These are phyloP conservation scores for Thelephora terrestris DNA, from an alignment of 1,284 basidiomycete genomes.

Conservation along the genomic window DNA sequence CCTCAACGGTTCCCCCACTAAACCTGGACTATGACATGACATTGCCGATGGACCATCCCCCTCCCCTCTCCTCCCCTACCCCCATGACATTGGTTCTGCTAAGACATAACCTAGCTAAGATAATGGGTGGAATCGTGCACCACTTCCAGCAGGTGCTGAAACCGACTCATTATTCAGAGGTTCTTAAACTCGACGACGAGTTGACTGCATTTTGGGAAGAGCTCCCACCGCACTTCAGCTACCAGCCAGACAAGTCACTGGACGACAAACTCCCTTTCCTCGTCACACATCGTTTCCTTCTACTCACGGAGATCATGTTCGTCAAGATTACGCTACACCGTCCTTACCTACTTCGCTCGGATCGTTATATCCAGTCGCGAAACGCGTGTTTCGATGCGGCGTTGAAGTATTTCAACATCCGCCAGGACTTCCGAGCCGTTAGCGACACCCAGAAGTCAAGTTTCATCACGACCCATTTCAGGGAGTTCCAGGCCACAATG, in stretches of 20 bases:
- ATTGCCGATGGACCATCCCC: constrained; percentile 31
- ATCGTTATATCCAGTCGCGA: constrained; percentile 67
- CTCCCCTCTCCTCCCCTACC: constrained; percentile 66
- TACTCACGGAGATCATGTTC: constrained; percentile 73
- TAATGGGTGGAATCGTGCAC: constrained; percentile 89
- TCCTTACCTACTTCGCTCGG: constrained; percentile 69
- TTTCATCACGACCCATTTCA: constrained; percentile 68
- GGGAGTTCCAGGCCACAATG: constrained; percentile 81
- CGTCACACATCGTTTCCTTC: constrained; percentile 68
- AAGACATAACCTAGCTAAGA: constrained; percentile 70
- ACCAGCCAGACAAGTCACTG: constrained; percentile 72
- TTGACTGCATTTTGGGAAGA: constrained; percentile 67
- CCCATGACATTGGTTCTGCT: constrained; percentile 84
- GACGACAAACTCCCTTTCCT: constrained; percentile 58
- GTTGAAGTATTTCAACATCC: constrained; percentile 63
- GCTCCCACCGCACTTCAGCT: constrained; percentile 68
- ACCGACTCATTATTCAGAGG: constrained; percentile 79
- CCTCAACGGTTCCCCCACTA: constrained; percentile 72
- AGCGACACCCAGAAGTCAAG: constrained; percentile 52
- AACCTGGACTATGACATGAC: constrained; percentile 70
- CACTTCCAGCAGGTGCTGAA: constrained; percentile 89
- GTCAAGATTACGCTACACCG: constrained; percentile 71
- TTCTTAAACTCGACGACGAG: constrained; percentile 78
- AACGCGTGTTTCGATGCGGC: constrained; percentile 74
- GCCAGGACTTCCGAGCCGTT: constrained; percentile 52